phyloP scores from a whole-genome alignment of 2,329 filamentous ascomycete species.

The Pseudogymnoascus sp. region DNA sequence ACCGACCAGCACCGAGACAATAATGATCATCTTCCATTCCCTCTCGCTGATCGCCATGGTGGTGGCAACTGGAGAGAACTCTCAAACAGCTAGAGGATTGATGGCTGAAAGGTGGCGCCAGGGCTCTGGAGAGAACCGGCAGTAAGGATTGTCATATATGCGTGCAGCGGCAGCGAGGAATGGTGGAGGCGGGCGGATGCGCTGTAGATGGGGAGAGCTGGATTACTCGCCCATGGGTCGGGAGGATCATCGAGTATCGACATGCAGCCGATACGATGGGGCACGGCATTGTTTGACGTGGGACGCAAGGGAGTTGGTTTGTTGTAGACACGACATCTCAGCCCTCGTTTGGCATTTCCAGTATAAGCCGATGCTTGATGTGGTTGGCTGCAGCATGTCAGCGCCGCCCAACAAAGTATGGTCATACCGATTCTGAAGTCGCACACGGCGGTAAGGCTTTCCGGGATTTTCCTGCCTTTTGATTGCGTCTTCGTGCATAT shows the following conservation, averaged over 20 bases:
- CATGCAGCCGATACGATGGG: background rate
- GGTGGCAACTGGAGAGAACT: background rate
- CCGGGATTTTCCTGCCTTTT: background rate
- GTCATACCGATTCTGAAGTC: background rate
- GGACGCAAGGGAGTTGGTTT: background rate
- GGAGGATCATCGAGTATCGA: background rate
- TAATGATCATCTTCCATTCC: background rate
- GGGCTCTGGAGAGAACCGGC: background rate
- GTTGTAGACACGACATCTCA: background rate
- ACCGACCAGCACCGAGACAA: background rate
- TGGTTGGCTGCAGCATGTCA: background rate
- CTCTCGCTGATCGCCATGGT: constrained; percentile 1
- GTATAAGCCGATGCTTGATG: background rate
- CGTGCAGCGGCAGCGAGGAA: background rate
- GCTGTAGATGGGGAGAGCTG: background rate
- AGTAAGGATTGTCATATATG: constrained; percentile 5
- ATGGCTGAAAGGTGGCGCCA: background rate
- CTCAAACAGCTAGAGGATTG: background rate
- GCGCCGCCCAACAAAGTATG: background rate
- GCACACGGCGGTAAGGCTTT: background rate
- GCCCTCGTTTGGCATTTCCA: background rate
- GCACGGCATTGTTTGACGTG: background rate
- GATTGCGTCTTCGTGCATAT: background rate
- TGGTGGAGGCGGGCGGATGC: background rate
- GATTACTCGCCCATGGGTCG: background rate